Conservation (phyloP, 1,284 basidiomycete genomes). For the Ceratobasidium sp. region DNA sequence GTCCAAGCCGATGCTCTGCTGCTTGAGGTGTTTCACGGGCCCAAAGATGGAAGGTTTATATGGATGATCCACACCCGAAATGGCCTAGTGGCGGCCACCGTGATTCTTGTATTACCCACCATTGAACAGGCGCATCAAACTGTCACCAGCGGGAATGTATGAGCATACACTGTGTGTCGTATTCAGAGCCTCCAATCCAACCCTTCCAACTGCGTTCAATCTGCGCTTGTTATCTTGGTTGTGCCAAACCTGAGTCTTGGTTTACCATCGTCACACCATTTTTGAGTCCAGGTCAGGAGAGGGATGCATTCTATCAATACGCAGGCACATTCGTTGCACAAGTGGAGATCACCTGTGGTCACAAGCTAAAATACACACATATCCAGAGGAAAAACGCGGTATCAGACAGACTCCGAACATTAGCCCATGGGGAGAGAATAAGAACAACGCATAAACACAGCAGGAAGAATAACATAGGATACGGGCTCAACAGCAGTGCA, state of each 20-base stretch:
- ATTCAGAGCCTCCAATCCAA: conserved; percentile 15
- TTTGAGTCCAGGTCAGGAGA: neutral
- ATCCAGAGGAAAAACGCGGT: neutral
- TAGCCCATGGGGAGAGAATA: conserved; percentile 13
- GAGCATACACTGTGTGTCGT: neutral
- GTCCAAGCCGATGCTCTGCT: neutral
- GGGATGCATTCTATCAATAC: neutral
- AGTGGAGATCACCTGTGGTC: neutral
- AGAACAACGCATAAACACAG: conserved; percentile 10
- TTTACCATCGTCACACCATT: neutral
- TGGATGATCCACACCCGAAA: neutral
- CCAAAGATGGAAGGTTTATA: conserved; percentile 12
- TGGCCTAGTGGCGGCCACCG: neutral
- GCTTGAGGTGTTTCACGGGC: neutral
- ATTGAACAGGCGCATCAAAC: neutral
- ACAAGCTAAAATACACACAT: neutral
- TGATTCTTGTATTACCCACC: neutral
- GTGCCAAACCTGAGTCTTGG: neutral
- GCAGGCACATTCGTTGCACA: neutral
- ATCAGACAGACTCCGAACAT: conserved; percentile 13
- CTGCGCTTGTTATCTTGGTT: conserved; percentile 11
- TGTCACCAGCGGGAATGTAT: neutral
- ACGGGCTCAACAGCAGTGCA: conserved; percentile 34
- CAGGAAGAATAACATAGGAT: conserved; percentile 37
- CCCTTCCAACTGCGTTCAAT: conserved; percentile 27